A percentile compares a stretch with the other conserved stretches of the same genome.
Conservation (phyloP, 2,329 filamentous ascomycete genomes). For the Colletotrichum tropicale region DNA sequence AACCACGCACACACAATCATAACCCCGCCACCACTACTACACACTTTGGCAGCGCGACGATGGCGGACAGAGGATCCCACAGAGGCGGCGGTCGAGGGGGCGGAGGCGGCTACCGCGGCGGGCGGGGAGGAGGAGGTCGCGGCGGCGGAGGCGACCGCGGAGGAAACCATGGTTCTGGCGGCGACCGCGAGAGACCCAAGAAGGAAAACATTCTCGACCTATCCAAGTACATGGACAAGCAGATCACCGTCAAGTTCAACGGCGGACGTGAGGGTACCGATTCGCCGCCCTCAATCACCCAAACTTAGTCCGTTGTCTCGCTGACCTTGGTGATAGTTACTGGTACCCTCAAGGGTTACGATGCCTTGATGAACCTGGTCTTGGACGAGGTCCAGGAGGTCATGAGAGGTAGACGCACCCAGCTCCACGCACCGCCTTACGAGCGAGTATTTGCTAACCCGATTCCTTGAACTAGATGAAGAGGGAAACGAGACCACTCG, state of each 20-base stretch:
- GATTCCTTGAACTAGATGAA: conserved; percentile 67
- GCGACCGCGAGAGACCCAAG: conserved; percentile 77
- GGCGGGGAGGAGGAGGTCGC: conserved; percentile 47
- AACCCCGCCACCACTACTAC: not conserved
- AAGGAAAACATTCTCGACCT: conserved; percentile 99
- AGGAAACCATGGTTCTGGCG: conserved; percentile 24
- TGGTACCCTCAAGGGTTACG: conserved; percentile 91
- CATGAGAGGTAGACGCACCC: conserved; percentile 71
- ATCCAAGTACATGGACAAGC: conserved; percentile 96
- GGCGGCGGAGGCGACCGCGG: conserved; percentile 37
- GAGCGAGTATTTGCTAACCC: not conserved
- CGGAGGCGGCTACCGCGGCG: conserved; percentile 50
- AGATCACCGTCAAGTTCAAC: conserved; percentile 94
- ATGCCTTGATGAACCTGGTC: conserved; percentile 97
- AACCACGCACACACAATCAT: not conserved
- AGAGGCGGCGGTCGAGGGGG: conserved; percentile 49
- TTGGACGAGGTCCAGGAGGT: conserved; percentile 92
- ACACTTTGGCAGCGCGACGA: conserved; percentile 29
- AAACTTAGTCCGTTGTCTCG: not conserved
- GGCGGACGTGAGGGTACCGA: conserved; percentile 79
- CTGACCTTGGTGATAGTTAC: conserved; percentile 61
- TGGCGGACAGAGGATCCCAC: conserved; percentile 57
- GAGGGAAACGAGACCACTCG: conserved; percentile 87
- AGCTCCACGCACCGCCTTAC: not conserved
- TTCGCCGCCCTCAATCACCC: not conserved